Evolutionary conservation across 2,329 filamentous ascomycete species (phyloP).

Genomic region (Aureobasidium melanogenum): DNA sequence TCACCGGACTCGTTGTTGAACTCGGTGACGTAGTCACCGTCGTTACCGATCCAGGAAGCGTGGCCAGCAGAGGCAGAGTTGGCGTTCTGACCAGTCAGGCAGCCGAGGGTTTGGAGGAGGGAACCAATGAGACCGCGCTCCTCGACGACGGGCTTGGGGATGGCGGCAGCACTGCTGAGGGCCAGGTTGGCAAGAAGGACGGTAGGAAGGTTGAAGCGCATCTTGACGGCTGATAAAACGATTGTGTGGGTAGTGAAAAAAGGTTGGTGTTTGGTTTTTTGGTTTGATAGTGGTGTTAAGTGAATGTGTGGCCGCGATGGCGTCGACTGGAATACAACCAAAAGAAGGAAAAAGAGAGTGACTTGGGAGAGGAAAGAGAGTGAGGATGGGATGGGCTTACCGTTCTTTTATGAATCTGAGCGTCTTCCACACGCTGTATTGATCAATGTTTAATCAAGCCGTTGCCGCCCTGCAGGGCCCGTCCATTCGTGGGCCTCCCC

Average conservation of each 20-base stretch:
- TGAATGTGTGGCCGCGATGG: slow-evolving; percentile 11
- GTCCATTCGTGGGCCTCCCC: slow-evolving; percentile 4
- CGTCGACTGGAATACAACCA: slow-evolving; percentile 5
- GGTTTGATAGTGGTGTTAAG: neutral
- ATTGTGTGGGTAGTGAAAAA: neutral
- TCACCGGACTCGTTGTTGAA: slow-evolving; percentile 16
- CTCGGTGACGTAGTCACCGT: slow-evolving; percentile 15
- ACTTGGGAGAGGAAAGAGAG: neutral
- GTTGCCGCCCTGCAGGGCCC: slow-evolving; percentile 8
- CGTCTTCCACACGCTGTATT: neutral
- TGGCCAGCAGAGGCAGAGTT: slow-evolving; percentile 3
- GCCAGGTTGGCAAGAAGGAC: slow-evolving; percentile 10
- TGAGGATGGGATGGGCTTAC: neutral
- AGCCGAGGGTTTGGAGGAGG: slow-evolving; percentile 8
- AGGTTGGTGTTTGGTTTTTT: slow-evolving; percentile 2
- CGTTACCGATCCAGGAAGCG: slow-evolving; percentile 12
- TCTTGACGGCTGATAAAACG: neutral
- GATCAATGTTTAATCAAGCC: slow-evolving; percentile 10
- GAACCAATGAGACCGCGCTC: slow-evolving; percentile 13
- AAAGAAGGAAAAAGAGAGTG: slow-evolving; percentile 8
- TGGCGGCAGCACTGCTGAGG: slow-evolving; percentile 14
- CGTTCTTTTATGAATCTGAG: slow-evolving; percentile 10
- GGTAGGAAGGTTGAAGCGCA: slow-evolving; percentile 9
- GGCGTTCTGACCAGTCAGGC: slow-evolving; percentile 13
- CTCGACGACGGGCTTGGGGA: neutral